Evolutionary conservation across 2,329 filamentous ascomycete genomes (phyloP).

Genomic region (Daldinia eschscholtzii): DNA sequence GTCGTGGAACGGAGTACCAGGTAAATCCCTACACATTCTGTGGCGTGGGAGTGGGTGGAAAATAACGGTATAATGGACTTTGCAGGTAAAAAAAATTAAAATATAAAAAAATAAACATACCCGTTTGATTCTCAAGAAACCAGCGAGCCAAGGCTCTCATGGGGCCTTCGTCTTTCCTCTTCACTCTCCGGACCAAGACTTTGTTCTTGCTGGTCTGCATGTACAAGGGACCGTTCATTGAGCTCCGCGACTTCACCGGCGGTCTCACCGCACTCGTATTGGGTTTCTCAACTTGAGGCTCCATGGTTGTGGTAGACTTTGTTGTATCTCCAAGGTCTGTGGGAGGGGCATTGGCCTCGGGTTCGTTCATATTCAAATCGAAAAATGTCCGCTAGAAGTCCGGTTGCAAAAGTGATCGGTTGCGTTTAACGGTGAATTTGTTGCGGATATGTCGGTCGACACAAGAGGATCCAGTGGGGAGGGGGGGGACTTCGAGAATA

Average conservation of each 20-base stretch:
- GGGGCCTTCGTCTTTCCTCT: constrained; percentile 72
- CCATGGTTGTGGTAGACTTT: constrained; percentile 34
- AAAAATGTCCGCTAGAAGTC: constrained; percentile 18
- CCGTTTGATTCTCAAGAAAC: constrained; percentile 84
- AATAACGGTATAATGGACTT: background rate
- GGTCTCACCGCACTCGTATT: constrained; percentile 49
- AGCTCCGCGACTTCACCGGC: constrained; percentile 50
- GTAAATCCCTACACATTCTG: constrained; percentile 13
- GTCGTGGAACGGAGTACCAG: constrained; percentile 36
- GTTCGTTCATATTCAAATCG: constrained; percentile 41
- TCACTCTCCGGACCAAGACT: constrained; percentile 68
- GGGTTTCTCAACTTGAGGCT: constrained; percentile 30
- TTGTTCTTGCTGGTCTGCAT: constrained; percentile 67
- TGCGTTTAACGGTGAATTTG: constrained; percentile 10
- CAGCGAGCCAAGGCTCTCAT: constrained; percentile 73
- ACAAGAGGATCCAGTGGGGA: constrained; percentile 10
- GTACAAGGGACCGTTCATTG: constrained; percentile 70
- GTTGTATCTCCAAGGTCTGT: constrained; percentile 38
- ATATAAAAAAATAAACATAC: constrained; percentile 62
- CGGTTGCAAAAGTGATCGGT: background rate
- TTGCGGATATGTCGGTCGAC: constrained; percentile 35
- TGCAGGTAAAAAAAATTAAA: background rate
- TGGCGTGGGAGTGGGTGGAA: constrained; percentile 1
- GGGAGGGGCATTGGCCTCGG: constrained; percentile 34
- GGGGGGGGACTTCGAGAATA: constrained; percentile 9